Evolutionary conservation across 2,329 filamentous ascomycete species (phyloP).

Genomic region (Nothomitra cinnamomea): DNA sequence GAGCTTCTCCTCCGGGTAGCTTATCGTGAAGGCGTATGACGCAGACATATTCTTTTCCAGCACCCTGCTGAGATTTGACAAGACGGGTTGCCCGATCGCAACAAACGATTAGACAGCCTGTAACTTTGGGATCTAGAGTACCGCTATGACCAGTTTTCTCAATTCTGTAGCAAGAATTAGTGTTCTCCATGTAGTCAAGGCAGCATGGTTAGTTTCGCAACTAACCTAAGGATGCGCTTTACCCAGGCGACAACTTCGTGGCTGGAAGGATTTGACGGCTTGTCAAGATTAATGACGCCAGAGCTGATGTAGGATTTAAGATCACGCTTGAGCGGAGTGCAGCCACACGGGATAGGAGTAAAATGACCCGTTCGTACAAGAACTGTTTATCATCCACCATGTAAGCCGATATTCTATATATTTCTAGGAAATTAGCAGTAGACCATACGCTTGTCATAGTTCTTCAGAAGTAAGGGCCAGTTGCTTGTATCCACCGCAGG

Average conservation of each 20-base stretch:
- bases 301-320: slow-evolving; percentile 94
- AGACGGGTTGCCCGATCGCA: slow-evolving; percentile 93
- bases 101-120: slow-evolving; percentile 84
- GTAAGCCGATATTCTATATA: slow-evolving; percentile 5
- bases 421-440: slow-evolving; percentile 9
- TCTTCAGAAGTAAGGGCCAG: slow-evolving; percentile 90
- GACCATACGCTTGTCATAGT: slow-evolving; percentile 75
- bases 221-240: slow-evolving; percentile 83
- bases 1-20: slow-evolving; percentile 79
- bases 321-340: slow-evolving; percentile 79
- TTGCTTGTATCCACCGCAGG: slow-evolving; percentile 69
- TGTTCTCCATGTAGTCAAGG: neutral
- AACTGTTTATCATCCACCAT: slow-evolving; percentile 33
- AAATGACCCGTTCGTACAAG: slow-evolving; percentile 90
- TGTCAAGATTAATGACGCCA: slow-evolving; percentile 96
- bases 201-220: neutral
- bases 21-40: slow-evolving; percentile 93
- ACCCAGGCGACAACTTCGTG: slow-evolving; percentile 99
- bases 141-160: slow-evolving; percentile 98
- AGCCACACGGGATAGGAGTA: slow-evolving; percentile 88
- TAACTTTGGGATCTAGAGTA: slow-evolving; percentile 96
- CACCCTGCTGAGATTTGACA: slow-evolving; percentile 97
- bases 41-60: slow-evolving; percentile 97
- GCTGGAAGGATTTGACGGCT: slow-evolving; percentile 91
- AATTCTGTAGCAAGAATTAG: slow-evolving; percentile 34